A percentile compares a stretch with the other conserved stretches of the same genome.
These are phyloP conservation scores for Didymella segeticola DNA, from an alignment of 2,329 filamentous ascomycete species.

Conservation along the genomic window DNA sequence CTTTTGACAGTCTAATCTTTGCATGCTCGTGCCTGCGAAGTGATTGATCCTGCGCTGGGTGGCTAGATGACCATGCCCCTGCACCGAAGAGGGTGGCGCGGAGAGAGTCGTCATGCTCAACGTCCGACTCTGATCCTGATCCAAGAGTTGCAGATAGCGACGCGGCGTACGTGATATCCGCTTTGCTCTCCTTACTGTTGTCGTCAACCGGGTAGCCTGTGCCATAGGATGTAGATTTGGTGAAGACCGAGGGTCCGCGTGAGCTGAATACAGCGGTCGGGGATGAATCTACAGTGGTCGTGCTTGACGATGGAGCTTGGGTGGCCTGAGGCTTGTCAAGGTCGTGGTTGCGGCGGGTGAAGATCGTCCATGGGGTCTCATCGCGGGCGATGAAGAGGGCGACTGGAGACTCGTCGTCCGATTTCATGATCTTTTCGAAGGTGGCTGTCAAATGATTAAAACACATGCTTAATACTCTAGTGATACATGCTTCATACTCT, in stretches of 20 bases:
- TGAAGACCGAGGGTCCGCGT: constrained; percentile 27
- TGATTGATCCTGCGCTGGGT: constrained; percentile 5
- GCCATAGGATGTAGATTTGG: constrained; percentile 39
- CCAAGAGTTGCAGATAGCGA: constrained; percentile 37
- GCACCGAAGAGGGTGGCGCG: constrained; percentile 21
- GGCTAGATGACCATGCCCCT: constrained; percentile 28
- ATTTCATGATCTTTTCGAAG: constrained; percentile 28
- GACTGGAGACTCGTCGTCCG: constrained; percentile 15
- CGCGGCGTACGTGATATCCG: constrained; percentile 24
- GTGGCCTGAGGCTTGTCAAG: constrained; percentile 25
- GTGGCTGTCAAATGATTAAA: constrained; percentile 24
- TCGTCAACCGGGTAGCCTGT: constrained; percentile 24
- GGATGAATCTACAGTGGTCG: constrained; percentile 19
- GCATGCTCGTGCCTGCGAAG: constrained; percentile 22
- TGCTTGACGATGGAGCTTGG: constrained; percentile 11
- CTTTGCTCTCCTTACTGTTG: constrained; percentile 25
- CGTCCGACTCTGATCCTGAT: constrained; percentile 33
- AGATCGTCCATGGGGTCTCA: constrained; percentile 24
- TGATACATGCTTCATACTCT: constrained; percentile 18
- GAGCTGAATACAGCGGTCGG: constrained; percentile 25
- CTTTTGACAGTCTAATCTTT: constrained; percentile 15
- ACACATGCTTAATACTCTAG: not conserved
- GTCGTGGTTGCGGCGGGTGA: constrained; percentile 19
- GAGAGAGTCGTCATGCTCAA: constrained; percentile 16
- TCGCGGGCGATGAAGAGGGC: constrained; percentile 23